Base-by-base conservation (phyloP, 306 rosid species). In the Myrica gale region DNA sequence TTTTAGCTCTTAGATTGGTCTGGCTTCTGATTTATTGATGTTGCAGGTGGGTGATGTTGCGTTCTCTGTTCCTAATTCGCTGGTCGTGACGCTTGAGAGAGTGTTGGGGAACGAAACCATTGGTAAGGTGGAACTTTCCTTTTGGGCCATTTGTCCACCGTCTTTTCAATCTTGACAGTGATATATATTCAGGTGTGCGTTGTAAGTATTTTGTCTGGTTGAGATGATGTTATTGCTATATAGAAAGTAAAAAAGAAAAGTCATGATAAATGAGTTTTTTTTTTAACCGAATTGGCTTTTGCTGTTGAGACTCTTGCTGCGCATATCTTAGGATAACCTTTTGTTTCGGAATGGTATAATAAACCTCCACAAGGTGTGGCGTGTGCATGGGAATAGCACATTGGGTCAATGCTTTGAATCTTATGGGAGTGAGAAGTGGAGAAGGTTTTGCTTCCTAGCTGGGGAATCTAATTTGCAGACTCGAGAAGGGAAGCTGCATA, bases 1-100 rank as follows among this genome's bases (percentile, higher is more conserved):
- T 75, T 69, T 8, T 37, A 53, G 17, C 43, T 19, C 53, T 58
- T 76, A 61, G 7, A 60, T 74, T 48, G 74, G 56, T 78, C 72
- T 76, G 19, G n/a, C 8, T 66, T 66, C 47, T 57, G 65, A 66
- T 11, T 45, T 74, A 11, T 70, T 47, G 68, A 57, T 2, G 43
- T 72, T 84, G 80, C 73, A 92, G 99, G 90, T 58, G 56, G 99
- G 99, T 19, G 99, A 95, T 85, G 89, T 92, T 78, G 99, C 92
- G 78, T 92, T 90, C 75, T 85, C 93, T 1, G 90, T 92, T 79
- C 99, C 99, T 4, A 84, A 82, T 87, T 89, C 99, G 1, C 76
- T 95, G 77, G 93, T 95, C 5, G 97, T 95, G 46, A 95, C 97
- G 6, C 96, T 95, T 48, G 96, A 95, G 88, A 90, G 97, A 79